Conservation (phyloP, 2,329 filamentous ascomycete species). For the Leptographium galeiforme region DNA sequence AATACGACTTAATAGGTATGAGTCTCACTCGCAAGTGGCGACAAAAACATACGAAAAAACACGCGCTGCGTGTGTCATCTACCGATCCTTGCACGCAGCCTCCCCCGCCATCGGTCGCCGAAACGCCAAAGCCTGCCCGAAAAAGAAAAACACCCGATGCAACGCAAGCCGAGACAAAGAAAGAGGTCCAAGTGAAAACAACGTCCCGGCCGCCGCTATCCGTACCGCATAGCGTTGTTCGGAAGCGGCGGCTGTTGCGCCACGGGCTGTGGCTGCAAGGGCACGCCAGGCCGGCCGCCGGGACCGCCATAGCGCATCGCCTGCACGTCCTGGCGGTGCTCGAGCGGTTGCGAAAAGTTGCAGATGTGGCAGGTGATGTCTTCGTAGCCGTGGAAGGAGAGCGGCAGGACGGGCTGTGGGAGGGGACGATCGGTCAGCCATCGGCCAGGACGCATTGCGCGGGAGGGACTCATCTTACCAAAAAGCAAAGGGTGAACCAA, state of each 20-base stretch:
- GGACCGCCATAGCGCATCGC: conserved; percentile 28
- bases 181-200: neutral
- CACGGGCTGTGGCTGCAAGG: conserved; percentile 14
- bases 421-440: too few relatives aligned
- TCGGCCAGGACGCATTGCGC: too few relatives aligned
- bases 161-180: too few relatives aligned
- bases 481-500: conserved; percentile 72
- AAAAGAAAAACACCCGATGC: too few relatives aligned
- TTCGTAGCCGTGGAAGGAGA: conserved; percentile 52
- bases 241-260: neutral
- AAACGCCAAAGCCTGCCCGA: too few relatives aligned
- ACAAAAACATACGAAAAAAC: too few relatives aligned
- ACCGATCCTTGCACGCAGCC: too few relatives aligned
- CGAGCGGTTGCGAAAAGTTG: conserved; percentile 57
- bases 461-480: conserved; percentile 31
- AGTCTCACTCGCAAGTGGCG: too few relatives aligned
- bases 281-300: conserved; percentile 16
- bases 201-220: conserved; percentile 5
- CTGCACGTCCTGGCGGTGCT: conserved; percentile 42
- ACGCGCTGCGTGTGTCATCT: too few relatives aligned
- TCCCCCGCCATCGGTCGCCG: too few relatives aligned
- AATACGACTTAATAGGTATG: too few relatives aligned
- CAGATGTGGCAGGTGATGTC: conserved; percentile 65
- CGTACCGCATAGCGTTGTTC: conserved; percentile 17
- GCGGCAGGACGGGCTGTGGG: conserved; percentile 52